Percentiles rank a stretch among this genome's conserved stretches.
Conservation (phyloP, 1,284 basidiomycete genomes). For the Blastosporella zonata region DNA sequence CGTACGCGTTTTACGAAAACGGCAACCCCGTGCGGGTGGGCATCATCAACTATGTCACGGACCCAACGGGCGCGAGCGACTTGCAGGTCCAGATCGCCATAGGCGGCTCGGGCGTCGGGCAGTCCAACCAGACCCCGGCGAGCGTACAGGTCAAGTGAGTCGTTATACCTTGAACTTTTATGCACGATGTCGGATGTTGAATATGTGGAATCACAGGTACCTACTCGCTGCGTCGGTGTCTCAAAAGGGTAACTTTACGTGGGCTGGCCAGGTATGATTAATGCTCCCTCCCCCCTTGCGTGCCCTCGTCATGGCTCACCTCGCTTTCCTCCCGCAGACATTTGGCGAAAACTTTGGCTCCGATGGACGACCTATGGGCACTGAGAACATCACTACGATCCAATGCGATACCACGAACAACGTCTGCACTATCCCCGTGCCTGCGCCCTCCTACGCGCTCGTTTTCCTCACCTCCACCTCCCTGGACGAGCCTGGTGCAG, state of each 20-base stretch:
- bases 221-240: conserved; percentile 51
- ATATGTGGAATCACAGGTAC: conserved; percentile 31
- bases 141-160: conserved; percentile 54
- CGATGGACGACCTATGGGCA: conserved; percentile 60
- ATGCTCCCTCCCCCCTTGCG: not conserved
- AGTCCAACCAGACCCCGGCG: conserved; percentile 34
- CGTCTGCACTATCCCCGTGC: conserved; percentile 58
- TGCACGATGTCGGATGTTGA: conserved; percentile 2
- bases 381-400: conserved; percentile 48
- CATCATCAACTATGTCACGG: conserved; percentile 68
- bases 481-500: conserved; percentile 35
- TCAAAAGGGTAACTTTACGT: conserved; percentile 70
- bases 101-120: conserved; percentile 39
- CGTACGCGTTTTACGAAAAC: conserved; percentile 71
- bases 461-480: conserved; percentile 58
- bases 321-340: conserved; percentile 42
- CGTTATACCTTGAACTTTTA: not conserved
- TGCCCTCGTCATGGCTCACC: not conserved
- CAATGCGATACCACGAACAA: conserved; percentile 45
- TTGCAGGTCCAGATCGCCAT: conserved; percentile 41
- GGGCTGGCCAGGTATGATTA: conserved; percentile 55
- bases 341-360: conserved; percentile 61
- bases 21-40: conserved; percentile 54
- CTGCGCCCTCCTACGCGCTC: conserved; percentile 70
- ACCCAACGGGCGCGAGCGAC: conserved; percentile 48